Evolutionary conservation across 257 asterid genomes (phyloP).

Genomic region (Anisodus tanguticus): DNA sequence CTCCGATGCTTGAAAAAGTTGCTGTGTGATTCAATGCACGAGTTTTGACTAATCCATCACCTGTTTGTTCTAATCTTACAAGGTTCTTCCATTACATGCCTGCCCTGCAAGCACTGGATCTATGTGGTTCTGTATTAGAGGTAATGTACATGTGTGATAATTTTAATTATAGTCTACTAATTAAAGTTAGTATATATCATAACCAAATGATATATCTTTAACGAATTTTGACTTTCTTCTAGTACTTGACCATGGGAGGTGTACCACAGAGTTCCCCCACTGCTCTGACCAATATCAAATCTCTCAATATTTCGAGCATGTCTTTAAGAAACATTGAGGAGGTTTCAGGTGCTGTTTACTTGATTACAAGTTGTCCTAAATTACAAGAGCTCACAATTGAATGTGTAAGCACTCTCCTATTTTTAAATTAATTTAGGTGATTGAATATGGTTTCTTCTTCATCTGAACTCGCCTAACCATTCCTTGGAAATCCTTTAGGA

Average conservation of each 20-base stretch:
- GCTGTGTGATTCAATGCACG: slow-evolving; percentile 44
- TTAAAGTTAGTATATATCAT: not conserved
- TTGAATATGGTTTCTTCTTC: not conserved
- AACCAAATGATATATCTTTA: not conserved
- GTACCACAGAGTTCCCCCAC: slow-evolving; percentile 51
- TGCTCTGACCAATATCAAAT: slow-evolving; percentile 47
- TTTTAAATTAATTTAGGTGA: not conserved
- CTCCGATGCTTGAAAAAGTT: slow-evolving; percentile 50
- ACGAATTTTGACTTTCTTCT: slow-evolving; percentile 17
- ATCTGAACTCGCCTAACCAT: not conserved
- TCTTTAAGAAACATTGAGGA: slow-evolving; percentile 54
- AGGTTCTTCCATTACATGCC: slow-evolving; percentile 53
- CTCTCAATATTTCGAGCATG: slow-evolving; percentile 54
- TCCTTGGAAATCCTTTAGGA: not conserved
- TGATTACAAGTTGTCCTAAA: slow-evolving; percentile 61
- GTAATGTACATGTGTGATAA: slow-evolving; percentile 39
- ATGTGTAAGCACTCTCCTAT: not conserved
- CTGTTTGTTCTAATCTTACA: slow-evolving; percentile 51
- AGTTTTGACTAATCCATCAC: slow-evolving; percentile 47
- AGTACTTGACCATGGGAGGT: slow-evolving; percentile 61
- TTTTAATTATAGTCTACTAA: not conserved
- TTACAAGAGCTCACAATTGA: slow-evolving; percentile 56
- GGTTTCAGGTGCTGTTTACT: slow-evolving; percentile 55
- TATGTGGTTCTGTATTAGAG: slow-evolving; percentile 61
- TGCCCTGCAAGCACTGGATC: slow-evolving; percentile 50